A percentile compares a stretch with the other conserved stretches of the same genome.
Evolutionary conservation across 176 grass and related monocot species (phyloP).

Genomic region (Carex kokanica): DNA sequence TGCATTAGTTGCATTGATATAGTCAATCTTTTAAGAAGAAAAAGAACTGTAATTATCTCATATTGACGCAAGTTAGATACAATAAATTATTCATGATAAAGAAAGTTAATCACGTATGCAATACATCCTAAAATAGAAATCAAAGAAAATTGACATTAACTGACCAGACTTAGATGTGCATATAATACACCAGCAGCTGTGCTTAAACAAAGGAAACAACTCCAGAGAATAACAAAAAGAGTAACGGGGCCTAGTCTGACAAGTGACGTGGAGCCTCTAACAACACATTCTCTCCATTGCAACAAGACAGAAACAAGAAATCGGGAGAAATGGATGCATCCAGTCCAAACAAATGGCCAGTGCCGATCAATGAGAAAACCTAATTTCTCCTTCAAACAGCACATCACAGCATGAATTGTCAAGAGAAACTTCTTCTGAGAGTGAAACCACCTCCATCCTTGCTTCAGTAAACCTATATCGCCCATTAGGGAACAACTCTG

Average conservation of each 20-base stretch:
- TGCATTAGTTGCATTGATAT: neutral
- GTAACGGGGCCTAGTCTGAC: conserved; percentile 65
- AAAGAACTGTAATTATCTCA: neutral
- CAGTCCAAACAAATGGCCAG: conserved; percentile 76
- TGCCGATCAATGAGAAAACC: conserved; percentile 73
- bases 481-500: conserved; percentile 30
- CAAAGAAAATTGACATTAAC: conserved; percentile 21
- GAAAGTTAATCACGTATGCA: neutral
- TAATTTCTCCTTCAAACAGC: conserved; percentile 43
- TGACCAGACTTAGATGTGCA: conserved; percentile 75
- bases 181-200: conserved; percentile 54
- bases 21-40: neutral
- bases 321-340: conserved; percentile 41
- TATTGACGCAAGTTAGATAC: neutral
- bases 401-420: conserved; percentile 45
- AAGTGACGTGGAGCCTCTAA: conserved; percentile 51
- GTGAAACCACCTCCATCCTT: conserved; percentile 77
- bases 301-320: conserved; percentile 42
- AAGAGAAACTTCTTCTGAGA: conserved; percentile 67
- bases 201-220: conserved; percentile 78
- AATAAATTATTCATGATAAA: neutral
- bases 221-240: conserved; percentile 86
- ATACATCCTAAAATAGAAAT: conserved; percentile 22
- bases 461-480: conserved; percentile 86
- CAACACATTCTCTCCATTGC: conserved; percentile 57